Evolutionary conservation across 2,329 filamentous ascomycete species (phyloP), one percentile per base, ranked within the genome.

Genomic region (Hypoxylon sp.): DNA sequence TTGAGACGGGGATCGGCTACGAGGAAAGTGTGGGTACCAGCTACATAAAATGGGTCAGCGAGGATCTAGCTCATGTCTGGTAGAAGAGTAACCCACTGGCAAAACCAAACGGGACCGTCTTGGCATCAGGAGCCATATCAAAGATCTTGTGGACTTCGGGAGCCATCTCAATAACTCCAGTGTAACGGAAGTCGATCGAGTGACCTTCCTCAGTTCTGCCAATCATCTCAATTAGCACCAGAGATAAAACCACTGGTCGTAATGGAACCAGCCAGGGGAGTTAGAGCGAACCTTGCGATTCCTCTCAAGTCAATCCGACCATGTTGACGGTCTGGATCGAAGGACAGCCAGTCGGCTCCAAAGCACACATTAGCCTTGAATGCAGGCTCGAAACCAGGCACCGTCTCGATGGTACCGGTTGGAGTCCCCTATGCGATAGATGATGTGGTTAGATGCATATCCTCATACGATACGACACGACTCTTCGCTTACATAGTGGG

Each of bases 381-480:
- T 41, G 67, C 67, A 1, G 67, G 67, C 59, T 69, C 67, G 36
- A 66, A 69, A 10, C 67, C 67, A 10, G 67, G 67, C 2, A 69
- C 59, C 3, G 58, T 58, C 46, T 69, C 67, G 23, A 69, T 67
- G 19, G 58, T 58, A 2, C 51, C 51, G 10, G 51, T 51, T 49
- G 28, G 48, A 43, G 38, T 43, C 38, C 38, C 38, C 38, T 43
- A 10, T 9, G 7, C n/a, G 6, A 41, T 41, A 41, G n/a, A 41
- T 19, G 3, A 43, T 21, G 38, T 9, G 38, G 38, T 43, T 43
- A 43, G 38, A 43, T 43, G 38, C 38, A 43, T 43, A 43, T 43
- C 21, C 17, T 43, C 38, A 43, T 30, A 30, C 28, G 28, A 30
- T 30, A 30, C 38, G 38, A 19, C 17, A 21, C 38, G 17, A n/a